Evolutionary conservation across 106 monocot genomes (phyloP), one percentile per base, ranked within the genome.

Genomic region (Apostasia ramifera): DNA sequence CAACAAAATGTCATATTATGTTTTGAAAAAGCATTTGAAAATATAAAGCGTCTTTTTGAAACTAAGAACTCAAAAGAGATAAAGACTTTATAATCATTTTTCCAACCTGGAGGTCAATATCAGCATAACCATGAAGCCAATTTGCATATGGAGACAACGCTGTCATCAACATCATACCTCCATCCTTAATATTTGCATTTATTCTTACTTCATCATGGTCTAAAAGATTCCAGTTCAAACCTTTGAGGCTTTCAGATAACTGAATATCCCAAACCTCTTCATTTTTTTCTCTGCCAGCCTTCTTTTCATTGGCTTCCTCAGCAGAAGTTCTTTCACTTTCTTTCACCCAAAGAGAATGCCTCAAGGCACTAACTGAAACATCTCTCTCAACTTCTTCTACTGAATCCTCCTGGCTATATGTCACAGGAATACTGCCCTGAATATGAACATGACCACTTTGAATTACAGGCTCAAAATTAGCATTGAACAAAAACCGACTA

Each of bases 51-150:
- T 37, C 59, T 39, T 40, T 59, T 57, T 15, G 40, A 59, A 5
- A 59, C 26, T 39, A 40, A 59, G 37, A 62, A 62, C 43, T 62
- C 13, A 3, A 44, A 62, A 12, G 44, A 8, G 45, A 4, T 13
- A 61, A 61, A 13, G 11, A 45, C 1, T 12, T 44, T 62, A 44
- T 44, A 4, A 62, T 62, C 5, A 61, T 12, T 48, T 52, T 49
- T 61, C 79, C 40, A 76, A 98, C 98, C 90, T 98, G 92, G 68
- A 98, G 89, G 66, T 81, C 76, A 81, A 98, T 73, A 66, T 98
- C 98, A 68, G 98, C 98, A 85, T 90, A 85, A 26, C 98, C 98
- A 77, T 98, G 89, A 70, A 98, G 85, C 98, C 98, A 98, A 45
- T 81, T 88, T 57, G 85, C 87, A 82, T 93, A 81, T 65, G 92